phyloP scores from a whole-genome alignment of 1,284 basidiomycete species.

The Ceratorhiza oryzae-sativae region DNA sequence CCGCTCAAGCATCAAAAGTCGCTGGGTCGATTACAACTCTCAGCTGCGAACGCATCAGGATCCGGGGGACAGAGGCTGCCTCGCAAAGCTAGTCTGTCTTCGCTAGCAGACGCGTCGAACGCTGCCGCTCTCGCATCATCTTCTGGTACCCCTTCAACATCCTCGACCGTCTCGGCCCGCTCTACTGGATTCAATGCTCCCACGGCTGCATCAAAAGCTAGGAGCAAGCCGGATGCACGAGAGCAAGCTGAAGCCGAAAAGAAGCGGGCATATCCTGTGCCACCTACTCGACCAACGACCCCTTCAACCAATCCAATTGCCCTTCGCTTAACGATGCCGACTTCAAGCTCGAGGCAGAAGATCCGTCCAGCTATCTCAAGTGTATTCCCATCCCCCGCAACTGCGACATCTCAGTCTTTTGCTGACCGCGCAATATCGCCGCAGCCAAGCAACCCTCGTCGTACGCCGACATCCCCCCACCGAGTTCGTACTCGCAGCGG shows the following conservation, averaged over 20 bases:
- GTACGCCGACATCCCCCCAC: conserved; percentile 59
- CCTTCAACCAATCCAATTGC: conserved; percentile 76
- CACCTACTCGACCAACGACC: conserved; percentile 76
- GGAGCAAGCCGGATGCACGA: conserved; percentile 58
- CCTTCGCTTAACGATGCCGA: conserved; percentile 85
- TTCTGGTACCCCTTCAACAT: conserved; percentile 29
- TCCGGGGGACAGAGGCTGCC: conserved; percentile 14
- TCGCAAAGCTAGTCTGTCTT: conserved; percentile 42
- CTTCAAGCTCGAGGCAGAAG: conserved; percentile 69
- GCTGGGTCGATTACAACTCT: conserved; percentile 32
- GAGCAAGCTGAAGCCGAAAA: conserved; percentile 14
- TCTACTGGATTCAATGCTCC: conserved; percentile 71
- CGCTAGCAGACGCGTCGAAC: conserved; percentile 32
- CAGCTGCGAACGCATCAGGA: background rate
- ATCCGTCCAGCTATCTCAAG: conserved; percentile 74
- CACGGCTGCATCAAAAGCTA: conserved; percentile 78
- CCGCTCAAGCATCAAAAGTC: conserved; percentile 43
- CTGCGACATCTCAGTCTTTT: conserved; percentile 44
- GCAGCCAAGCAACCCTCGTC: conserved; percentile 50
- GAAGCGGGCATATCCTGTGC: conserved; percentile 59
- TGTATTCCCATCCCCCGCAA: conserved; percentile 64
- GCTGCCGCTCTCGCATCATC: conserved; percentile 13
- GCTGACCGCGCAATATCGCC: conserved; percentile 62
- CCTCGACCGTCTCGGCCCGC: conserved; percentile 44
- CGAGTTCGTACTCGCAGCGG: conserved; percentile 33